A percentile compares a stretch with the other conserved stretches of the same genome.
Conservation (phyloP, 2,329 filamentous ascomycete species). For the Aureobasidium pullulans region DNA sequence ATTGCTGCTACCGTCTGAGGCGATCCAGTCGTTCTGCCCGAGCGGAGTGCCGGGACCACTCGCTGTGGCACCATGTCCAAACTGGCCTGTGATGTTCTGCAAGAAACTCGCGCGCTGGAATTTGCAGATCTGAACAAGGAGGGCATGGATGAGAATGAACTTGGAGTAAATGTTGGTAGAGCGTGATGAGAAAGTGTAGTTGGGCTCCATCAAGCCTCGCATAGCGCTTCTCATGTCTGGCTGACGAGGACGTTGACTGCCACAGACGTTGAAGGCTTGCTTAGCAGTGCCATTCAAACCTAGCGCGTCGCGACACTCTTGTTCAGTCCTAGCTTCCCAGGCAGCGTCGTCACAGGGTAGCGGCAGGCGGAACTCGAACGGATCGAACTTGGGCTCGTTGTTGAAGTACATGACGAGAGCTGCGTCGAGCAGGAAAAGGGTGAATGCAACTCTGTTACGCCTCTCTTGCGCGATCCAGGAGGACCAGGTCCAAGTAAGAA, state of each 20-base stretch:
- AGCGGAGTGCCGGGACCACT: slow-evolving; percentile 50
- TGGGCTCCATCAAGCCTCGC: slow-evolving; percentile 52
- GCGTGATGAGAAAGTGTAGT: slow-evolving; percentile 53
- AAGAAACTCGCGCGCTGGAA: slow-evolving; percentile 35
- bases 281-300: slow-evolving; percentile 53
- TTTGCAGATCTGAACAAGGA: slow-evolving; percentile 56
- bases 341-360: slow-evolving; percentile 65
- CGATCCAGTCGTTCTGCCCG: slow-evolving; percentile 53
- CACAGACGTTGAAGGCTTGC: slow-evolving; percentile 53
- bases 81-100: slow-evolving; percentile 17
- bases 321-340: slow-evolving; percentile 57
- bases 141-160: slow-evolving; percentile 63
- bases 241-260: slow-evolving; percentile 57
- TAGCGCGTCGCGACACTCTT: slow-evolving; percentile 58
- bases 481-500: slow-evolving; percentile 55
- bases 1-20: slow-evolving; percentile 31
- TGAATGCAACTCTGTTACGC: slow-evolving; percentile 57
- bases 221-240: slow-evolving; percentile 57
- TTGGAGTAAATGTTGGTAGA: slow-evolving; percentile 67
- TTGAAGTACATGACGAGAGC: slow-evolving; percentile 68
- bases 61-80: slow-evolving; percentile 14
- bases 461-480: slow-evolving; percentile 66
- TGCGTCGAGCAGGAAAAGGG: slow-evolving; percentile 57
- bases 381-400: slow-evolving; percentile 53
- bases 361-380: slow-evolving; percentile 58